Evolutionary conservation across 495 filamentous ascomycete genomes (phyloP).

Genomic region (Aspergillus heteromorphus): DNA sequence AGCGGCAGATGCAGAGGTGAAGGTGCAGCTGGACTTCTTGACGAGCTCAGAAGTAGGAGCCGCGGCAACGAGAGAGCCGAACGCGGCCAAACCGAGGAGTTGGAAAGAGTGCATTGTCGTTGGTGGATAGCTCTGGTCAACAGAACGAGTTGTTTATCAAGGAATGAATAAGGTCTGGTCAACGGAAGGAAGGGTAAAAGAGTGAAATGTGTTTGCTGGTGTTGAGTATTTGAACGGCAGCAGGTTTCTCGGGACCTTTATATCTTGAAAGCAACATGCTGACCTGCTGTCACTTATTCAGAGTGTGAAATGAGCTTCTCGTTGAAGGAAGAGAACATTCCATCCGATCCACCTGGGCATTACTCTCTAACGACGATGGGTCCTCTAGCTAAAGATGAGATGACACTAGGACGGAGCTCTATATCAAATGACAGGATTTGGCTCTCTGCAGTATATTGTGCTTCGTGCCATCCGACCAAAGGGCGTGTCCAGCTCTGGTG

Average conservation of each 20-base stretch:
- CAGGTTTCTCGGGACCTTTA: not conserved
- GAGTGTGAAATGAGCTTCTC: not conserved
- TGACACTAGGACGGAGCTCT: not conserved
- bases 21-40: constrained; percentile 30
- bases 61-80: constrained; percentile 22
- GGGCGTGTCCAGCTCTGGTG: not conserved
- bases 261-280: not conserved
- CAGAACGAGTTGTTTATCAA: constrained; percentile 6
- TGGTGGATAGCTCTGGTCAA: constrained; percentile 17
- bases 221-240: not conserved
- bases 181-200: constrained; percentile 3
- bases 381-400: not conserved
- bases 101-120: constrained; percentile 19
- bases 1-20: constrained; percentile 31
- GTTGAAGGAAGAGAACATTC: not conserved
- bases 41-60: constrained; percentile 16
- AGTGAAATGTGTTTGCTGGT: not conserved
- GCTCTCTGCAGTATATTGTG: not conserved
- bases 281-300: not conserved
- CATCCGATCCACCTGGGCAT: not conserved
- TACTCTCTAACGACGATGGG: constrained; percentile 5
- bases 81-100: constrained; percentile 15
- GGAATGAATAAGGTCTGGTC: constrained; percentile 8
- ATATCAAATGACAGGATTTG: not conserved
- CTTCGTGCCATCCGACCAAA: not conserved